These are phyloP conservation scores for Aspergillus sp. DNA, from an alignment of 2,329 filamentous ascomycete species.

Conservation along the genomic window DNA sequence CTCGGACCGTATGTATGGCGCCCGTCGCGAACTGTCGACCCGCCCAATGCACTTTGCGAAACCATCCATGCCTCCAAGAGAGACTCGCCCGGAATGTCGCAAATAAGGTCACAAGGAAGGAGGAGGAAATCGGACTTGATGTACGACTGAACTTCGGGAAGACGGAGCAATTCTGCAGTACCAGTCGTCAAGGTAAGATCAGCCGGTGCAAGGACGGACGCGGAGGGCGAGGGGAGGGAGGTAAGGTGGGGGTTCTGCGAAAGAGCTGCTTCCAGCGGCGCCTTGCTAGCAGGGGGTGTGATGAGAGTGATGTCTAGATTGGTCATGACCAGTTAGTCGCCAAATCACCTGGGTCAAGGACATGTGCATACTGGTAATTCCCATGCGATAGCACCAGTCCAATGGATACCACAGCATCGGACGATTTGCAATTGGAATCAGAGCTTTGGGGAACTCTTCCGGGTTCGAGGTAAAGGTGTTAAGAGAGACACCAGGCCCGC, in stretches of 20 bases:
- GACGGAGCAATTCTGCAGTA: conserved; percentile 78
- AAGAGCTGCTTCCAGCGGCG: conserved; percentile 41
- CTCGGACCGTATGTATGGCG: conserved; percentile 34
- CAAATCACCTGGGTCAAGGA: neutral
- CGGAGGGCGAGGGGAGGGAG: conserved; percentile 41
- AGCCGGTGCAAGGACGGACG: conserved; percentile 70
- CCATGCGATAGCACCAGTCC: conserved; percentile 45
- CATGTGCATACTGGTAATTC: conserved; percentile 37
- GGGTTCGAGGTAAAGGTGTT: conserved; percentile 46
- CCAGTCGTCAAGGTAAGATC: conserved; percentile 76
- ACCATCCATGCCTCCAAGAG: conserved; percentile 91
- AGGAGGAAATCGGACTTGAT: conserved; percentile 84
- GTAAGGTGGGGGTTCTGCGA: conserved; percentile 46
- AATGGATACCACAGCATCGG: conserved; percentile 46
- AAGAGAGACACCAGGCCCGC: conserved; percentile 43
- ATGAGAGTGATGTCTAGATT: conserved; percentile 41
- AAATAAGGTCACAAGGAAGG: conserved; percentile 87
- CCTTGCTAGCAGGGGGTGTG: conserved; percentile 39
- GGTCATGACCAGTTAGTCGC: conserved; percentile 1
- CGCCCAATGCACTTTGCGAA: conserved; percentile 62
- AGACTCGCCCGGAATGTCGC: conserved; percentile 75
- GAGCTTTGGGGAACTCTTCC: conserved; percentile 42
- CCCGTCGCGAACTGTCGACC: conserved; percentile 46
- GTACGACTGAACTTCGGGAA: conserved; percentile 71
- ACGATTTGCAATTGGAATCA: conserved; percentile 45